A percentile compares a stretch with the other conserved stretches of the same genome.
These are phyloP conservation scores for Suillus alpinus DNA, from an alignment of 768 basidiomycete species.

Conservation along the genomic window DNA sequence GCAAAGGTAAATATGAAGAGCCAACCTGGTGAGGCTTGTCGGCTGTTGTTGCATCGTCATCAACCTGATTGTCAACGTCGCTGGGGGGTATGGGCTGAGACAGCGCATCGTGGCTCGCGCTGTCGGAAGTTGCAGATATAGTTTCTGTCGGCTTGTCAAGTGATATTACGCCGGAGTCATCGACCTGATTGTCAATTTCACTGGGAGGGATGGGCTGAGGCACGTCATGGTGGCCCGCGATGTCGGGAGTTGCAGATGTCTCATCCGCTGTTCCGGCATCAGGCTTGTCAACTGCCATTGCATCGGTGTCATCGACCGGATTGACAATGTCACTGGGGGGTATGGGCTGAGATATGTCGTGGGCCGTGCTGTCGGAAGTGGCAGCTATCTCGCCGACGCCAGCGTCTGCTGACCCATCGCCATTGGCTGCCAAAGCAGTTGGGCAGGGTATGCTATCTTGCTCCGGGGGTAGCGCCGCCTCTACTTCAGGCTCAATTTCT, in stretches of 20 bases:
- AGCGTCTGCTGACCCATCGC: neutral
- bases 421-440: neutral
- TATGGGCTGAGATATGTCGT: neutral
- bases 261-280: neutral
- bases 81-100: neutral
- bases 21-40: conserved; percentile 21
- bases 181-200: conserved; percentile 1
- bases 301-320: conserved; percentile 5
- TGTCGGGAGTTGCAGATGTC: neutral
- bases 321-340: neutral
- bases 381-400: neutral
- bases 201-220: neutral
- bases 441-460: neutral
- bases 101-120: neutral
- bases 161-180: neutral
- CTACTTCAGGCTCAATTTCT: neutral
- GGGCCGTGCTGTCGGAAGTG: neutral
- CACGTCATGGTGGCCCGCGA: neutral
- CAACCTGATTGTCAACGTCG: conserved; percentile 1
- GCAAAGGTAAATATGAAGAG: neutral
- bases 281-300: conserved; percentile 17
- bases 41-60: conserved; percentile 13
- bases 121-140: neutral
- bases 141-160: neutral
- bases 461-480: neutral